Evolutionary conservation across 1,284 basidiomycete genomes (phyloP).

Genomic region (Ustilago hordei): DNA sequence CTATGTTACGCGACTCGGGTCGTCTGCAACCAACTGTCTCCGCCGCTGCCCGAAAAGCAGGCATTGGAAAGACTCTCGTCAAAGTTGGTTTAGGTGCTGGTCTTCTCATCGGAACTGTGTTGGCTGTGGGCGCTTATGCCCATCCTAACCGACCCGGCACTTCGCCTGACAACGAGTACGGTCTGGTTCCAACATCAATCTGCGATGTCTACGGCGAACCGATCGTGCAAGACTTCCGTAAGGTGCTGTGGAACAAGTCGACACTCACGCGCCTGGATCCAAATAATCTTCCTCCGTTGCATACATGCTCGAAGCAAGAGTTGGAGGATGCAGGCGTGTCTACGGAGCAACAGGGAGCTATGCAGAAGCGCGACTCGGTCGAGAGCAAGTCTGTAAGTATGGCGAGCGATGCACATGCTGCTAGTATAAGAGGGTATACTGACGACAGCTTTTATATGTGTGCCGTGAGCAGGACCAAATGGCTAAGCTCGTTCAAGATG

Average conservation of each 20-base stretch:
- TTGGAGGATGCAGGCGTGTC: background rate
- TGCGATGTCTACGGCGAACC: slow-evolving; percentile 29
- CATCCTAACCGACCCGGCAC: slow-evolving; percentile 25
- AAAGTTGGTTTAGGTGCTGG: slow-evolving; percentile 12
- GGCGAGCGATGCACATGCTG: background rate
- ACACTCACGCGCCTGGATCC: slow-evolving; percentile 20
- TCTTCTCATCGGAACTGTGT: too few relatives aligned
- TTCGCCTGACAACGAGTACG: slow-evolving; percentile 32
- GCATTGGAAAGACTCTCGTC: background rate
- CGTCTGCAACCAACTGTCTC: background rate
- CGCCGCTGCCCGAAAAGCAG: background rate
- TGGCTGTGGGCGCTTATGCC: background rate
- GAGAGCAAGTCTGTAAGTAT: background rate
- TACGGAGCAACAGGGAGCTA: background rate
- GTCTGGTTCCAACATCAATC: slow-evolving; percentile 11
- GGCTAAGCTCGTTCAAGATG: slow-evolving; percentile 2
- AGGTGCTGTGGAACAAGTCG: slow-evolving; percentile 38
- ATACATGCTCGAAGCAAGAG: slow-evolving; percentile 17
- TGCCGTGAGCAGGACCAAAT: background rate
- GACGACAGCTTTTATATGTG: background rate
- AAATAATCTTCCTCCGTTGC: slow-evolving; percentile 17
- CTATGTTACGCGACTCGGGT: slow-evolving; percentile 2
- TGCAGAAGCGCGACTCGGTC: slow-evolving; percentile 22
- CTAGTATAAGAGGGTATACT: background rate
- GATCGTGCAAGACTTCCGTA: slow-evolving; percentile 27